Base-by-base conservation (phyloP, 495 filamentous ascomycete genomes). In the Xylaria bambusicola region DNA sequence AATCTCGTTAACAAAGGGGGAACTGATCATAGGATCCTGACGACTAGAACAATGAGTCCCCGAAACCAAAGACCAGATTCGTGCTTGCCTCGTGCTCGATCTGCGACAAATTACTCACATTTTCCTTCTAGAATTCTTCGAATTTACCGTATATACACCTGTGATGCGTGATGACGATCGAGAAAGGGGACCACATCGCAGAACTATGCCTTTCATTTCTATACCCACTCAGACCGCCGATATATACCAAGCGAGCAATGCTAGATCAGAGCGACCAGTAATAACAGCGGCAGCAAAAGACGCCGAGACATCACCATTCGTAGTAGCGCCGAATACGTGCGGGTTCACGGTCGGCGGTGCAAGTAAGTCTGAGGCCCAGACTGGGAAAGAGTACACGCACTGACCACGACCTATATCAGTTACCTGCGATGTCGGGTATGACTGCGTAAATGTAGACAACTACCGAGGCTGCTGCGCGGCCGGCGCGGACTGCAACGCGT, bases 381-480 rank as follows among this genome's bases (percentile, higher is more conserved):
- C 12, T 9, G 35, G 4, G 2, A n/a, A 18, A 50, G 7, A 8
- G 6, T 12, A 7, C 24, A 2, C 1, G 6, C 13, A 23, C 17
- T 35, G 10, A 27, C 40, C 17, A 9, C 1, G 8, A 21, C 41
- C 23, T 1, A 10, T 8, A 17, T 9, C 45, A 70, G 68, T 70
- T 6, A 66, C 61, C 13, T 70, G 68, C 13, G 57, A 61, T 1
- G 49, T 47, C 9, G 68, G 68, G 42, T 64, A 62, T 36, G 61
- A 66, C 21, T 70, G 68, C 24, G 53, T 41, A 20, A 62, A 68
- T 27, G 58, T 68, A 61, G 65, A 58, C 49, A 50, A 42, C 8
- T 59, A 64, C 24, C 62, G 68, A 15, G 68, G 68, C 13, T 70
- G 68, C 17, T 70, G 68, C 41, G 26, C 54, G 26, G 45, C 59